Base-by-base conservation (phyloP, 2,329 filamentous ascomycete genomes). In the Xylaria multiplex region DNA sequence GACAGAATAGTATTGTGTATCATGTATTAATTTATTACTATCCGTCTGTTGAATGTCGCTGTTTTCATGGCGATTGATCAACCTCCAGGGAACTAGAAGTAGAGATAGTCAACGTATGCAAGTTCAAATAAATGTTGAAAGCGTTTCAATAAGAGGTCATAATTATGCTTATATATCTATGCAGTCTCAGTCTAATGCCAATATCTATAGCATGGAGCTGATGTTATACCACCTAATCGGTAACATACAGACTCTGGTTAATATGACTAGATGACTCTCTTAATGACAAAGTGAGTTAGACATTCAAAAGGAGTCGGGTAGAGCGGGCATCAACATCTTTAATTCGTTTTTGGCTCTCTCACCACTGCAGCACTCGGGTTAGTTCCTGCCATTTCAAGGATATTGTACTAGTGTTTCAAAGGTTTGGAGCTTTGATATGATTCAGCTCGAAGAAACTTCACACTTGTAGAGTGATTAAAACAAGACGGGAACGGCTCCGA, bases 401-500 rank as follows among this genome's bases (percentile, higher is more conserved):
- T 32, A 2, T 16, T 49, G n/a, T 35, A 32, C 14, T 13, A 14
- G 37, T 14, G 14, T 40, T 14, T 14, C 37, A 5, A 5, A 14
- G 14, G 37, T 2, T 40, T 14, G 3, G 4, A 40, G 3, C 11
- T 2, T 40, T 14, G 37, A 14, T 13, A 14, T 14, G 9, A 40
- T 40, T 40, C 14, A 40, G 9, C 9, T 13, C 13, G 13, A 48
- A 48, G 19, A 24, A 9, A 5, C 45, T 13, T 37, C 22, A 22
- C 8, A n/a, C 13, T 32, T 27, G 8, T 8, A 5, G 24, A 40
- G 7, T 42, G 42, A 5, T 11, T 3, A 9, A 2, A 35, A 35
- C 2, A 52, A 9, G n/a, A 30, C 27, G 22, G 13, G 16, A 13
- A 16, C 1, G 82, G 79, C 27, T 83, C 81, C 57, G 16, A 14